phyloP scores from a whole-genome alignment of 2,329 filamentous ascomycete species.

The Nothopassalora personata region DNA sequence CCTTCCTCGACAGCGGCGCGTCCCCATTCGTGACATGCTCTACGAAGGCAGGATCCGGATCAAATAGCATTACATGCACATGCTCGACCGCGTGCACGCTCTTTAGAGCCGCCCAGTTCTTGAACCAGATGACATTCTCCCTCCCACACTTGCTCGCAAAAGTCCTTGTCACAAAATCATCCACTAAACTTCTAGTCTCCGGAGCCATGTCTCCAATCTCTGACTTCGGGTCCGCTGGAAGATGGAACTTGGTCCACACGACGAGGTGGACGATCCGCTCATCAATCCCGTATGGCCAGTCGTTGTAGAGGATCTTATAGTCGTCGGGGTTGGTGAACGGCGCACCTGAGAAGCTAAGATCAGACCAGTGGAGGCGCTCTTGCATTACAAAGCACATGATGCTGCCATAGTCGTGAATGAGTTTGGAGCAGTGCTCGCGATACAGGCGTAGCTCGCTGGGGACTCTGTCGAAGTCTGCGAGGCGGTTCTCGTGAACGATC shows the following conservation, averaged over 20 bases:
- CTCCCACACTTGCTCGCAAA: conserved; percentile 53
- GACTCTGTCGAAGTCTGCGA: conserved; percentile 70
- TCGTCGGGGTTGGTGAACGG: conserved; percentile 7
- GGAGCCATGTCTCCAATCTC: conserved; percentile 58
- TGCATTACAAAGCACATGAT: conserved; percentile 71
- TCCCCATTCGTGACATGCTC: conserved; percentile 67
- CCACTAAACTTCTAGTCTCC: conserved; percentile 58
- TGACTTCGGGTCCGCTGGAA: conserved; percentile 62
- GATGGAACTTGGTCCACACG: conserved; percentile 84
- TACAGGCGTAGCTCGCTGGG: conserved; percentile 78
- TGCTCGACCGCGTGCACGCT: conserved; percentile 84
- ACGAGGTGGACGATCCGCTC: conserved; percentile 74
- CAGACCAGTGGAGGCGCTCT: conserved; percentile 64
- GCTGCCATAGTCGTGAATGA: conserved; percentile 65
- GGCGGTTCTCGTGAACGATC: conserved; percentile 60
- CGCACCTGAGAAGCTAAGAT: conserved; percentile 26
- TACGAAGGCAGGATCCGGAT: conserved; percentile 66
- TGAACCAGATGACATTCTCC: conserved; percentile 73
- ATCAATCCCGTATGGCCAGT: conserved; percentile 91
- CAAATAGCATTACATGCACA: conserved; percentile 87
- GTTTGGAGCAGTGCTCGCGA: conserved; percentile 59
- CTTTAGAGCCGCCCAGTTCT: conserved; percentile 82
- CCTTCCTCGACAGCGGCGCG: conserved; percentile 50
- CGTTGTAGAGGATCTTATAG: conserved; percentile 73
- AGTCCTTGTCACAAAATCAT: conserved; percentile 61